A percentile compares a stretch with the other conserved stretches of the same genome.
phyloP scores from a whole-genome alignment of 768 basidiomycete species.

The Russula virescens region DNA sequence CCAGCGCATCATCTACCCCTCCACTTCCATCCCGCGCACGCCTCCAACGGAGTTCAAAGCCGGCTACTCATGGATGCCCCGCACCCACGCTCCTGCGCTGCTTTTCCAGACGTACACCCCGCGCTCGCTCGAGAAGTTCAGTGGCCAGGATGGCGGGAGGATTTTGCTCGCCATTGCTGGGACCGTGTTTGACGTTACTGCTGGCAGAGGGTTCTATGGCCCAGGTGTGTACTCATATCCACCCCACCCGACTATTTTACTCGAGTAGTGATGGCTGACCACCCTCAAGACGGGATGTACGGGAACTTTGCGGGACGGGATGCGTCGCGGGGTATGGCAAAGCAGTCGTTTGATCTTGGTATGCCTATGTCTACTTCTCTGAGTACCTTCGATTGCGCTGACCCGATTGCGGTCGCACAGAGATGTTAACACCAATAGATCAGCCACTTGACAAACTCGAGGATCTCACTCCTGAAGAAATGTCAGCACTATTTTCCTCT shows the following conservation, averaged over 20 bases:
- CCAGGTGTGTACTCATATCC: constrained; percentile 56
- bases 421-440: constrained; percentile 88
- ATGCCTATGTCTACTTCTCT: constrained; percentile 28
- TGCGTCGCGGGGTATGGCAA: constrained; percentile 95
- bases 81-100: constrained; percentile 69
- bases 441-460: constrained; percentile 78
- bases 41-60: constrained; percentile 69
- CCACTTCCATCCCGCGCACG: constrained; percentile 42
- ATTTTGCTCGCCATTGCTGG: constrained; percentile 86
- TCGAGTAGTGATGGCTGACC: neutral
- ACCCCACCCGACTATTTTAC: neutral
- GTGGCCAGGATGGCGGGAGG: constrained; percentile 56
- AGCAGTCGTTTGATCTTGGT: constrained; percentile 94
- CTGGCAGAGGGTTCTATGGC: constrained; percentile 89
- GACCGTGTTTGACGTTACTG: constrained; percentile 88
- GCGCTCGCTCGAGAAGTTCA: constrained; percentile 61
- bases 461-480: constrained; percentile 74
- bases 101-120: constrained; percentile 78
- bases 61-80: constrained; percentile 91
- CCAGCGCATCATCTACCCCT: constrained; percentile 67
- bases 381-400: constrained; percentile 2
- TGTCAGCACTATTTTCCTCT: constrained; percentile 46
- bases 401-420: constrained; percentile 34
- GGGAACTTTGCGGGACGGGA: constrained; percentile 97
- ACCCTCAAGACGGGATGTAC: constrained; percentile 77